Conservation (phyloP, 306 rosid species). For the Prunus mongolica region DNA sequence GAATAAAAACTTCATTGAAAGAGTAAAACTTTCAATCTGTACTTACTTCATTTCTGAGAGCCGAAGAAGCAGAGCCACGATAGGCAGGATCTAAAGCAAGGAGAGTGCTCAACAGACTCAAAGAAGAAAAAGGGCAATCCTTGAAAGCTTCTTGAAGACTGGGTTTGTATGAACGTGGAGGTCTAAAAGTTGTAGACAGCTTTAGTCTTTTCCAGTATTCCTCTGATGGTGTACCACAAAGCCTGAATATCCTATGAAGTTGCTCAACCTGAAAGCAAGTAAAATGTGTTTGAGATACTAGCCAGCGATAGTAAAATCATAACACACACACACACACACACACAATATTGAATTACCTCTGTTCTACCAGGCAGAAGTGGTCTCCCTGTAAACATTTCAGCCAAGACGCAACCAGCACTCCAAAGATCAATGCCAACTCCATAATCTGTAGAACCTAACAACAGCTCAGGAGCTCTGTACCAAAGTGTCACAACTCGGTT, state of each 20-base stretch:
- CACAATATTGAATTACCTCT: slow-evolving; percentile 44
- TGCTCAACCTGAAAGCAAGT: slow-evolving; percentile 76
- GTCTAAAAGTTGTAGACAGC: slow-evolving; percentile 56
- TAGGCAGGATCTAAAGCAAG: slow-evolving; percentile 76
- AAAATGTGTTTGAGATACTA: slow-evolving; percentile 15
- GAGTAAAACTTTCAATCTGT: slow-evolving; percentile 3
- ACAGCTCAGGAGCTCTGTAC: slow-evolving; percentile 90
- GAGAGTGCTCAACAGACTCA: slow-evolving; percentile 64
- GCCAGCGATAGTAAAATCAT: neutral
- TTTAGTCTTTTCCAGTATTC: slow-evolving; percentile 77
- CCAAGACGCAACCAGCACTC: slow-evolving; percentile 95
- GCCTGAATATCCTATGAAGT: slow-evolving; percentile 71
- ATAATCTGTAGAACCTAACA: slow-evolving; percentile 72
- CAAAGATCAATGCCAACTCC: slow-evolving; percentile 89
- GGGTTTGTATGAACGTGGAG: slow-evolving; percentile 66
- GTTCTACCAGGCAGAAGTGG: slow-evolving; percentile 79
- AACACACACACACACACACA: neutral
- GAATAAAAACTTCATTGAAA: neutral
- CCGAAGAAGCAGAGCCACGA: slow-evolving; percentile 69
- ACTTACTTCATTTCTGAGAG: slow-evolving; percentile 63
- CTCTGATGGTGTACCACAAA: slow-evolving; percentile 92
- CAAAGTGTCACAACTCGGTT: slow-evolving; percentile 92
- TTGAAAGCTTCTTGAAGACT: slow-evolving; percentile 56
- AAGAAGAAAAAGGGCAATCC: slow-evolving; percentile 65
- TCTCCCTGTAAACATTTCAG: slow-evolving; percentile 72